Evolutionary conservation across 78 protist species (phyloP).

Genomic region (Cavenderia fasciculata): DNA sequence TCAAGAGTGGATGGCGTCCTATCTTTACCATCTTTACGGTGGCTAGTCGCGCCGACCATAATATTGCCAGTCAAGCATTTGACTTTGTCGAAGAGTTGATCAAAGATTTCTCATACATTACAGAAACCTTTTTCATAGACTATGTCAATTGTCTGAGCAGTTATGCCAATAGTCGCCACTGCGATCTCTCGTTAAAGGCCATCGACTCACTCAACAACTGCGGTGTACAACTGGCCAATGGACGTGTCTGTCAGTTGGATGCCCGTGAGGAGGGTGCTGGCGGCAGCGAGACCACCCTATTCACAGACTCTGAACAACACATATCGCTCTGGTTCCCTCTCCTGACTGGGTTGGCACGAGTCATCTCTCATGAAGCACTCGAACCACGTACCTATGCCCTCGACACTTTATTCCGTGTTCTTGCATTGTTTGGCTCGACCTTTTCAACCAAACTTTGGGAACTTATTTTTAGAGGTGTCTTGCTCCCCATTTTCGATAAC

Average conservation of each 20-base stretch:
- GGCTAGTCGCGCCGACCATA: neutral
- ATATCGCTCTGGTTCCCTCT: conserved; percentile 84
- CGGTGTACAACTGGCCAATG: conserved; percentile 77
- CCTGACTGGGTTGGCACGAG: conserved; percentile 78
- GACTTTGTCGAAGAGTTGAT: conserved; percentile 70
- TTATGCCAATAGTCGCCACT: conserved; percentile 83
- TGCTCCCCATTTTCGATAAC: conserved; percentile 94
- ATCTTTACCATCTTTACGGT: conserved; percentile 87
- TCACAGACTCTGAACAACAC: conserved; percentile 77
- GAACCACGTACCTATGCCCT: conserved; percentile 85
- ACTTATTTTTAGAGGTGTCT: conserved; percentile 90
- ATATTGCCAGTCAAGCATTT: conserved; percentile 83
- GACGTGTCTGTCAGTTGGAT: conserved; percentile 46
- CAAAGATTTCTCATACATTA: conserved; percentile 57
- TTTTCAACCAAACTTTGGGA: conserved; percentile 89
- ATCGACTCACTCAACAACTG: conserved; percentile 76
- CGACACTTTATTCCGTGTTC: conserved; percentile 78
- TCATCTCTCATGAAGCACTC: conserved; percentile 69
- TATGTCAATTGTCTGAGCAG: conserved; percentile 89
- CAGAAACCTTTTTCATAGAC: conserved; percentile 88
- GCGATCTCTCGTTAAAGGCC: conserved; percentile 34
- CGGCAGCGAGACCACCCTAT: conserved; percentile 27
- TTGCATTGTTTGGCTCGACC: conserved; percentile 73
- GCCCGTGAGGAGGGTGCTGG: conserved; percentile 48
- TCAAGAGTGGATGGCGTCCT: conserved; percentile 97